phyloP scores from a whole-genome alignment of 768 basidiomycete genomes.

The Wakefieldia striispora region DNA sequence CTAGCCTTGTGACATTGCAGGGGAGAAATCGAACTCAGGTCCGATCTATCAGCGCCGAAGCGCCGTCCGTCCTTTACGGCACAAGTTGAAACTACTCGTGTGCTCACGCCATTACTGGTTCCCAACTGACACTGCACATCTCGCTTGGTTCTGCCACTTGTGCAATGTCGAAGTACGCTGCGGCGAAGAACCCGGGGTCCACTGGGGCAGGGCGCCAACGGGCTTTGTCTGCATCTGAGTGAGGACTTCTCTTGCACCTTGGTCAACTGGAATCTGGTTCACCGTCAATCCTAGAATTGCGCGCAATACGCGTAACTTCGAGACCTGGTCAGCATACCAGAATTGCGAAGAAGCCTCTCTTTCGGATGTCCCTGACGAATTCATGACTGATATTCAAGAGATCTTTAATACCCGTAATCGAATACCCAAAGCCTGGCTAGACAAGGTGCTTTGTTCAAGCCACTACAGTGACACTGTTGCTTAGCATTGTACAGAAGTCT shows the following conservation, averaged over 20 bases:
- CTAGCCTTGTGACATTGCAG: background rate
- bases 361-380: constrained; percentile 41
- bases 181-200: constrained; percentile 10
- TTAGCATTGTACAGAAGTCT: constrained; percentile 7
- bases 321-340: constrained; percentile 50
- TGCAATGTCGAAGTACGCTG: constrained; percentile 20
- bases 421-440: constrained; percentile 43
- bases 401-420: constrained; percentile 38
- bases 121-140: background rate
- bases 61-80: constrained; percentile 14
- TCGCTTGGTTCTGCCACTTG: background rate
- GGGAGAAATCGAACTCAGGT: background rate
- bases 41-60: constrained; percentile 2
- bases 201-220: constrained; percentile 27
- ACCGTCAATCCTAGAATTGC: constrained; percentile 40
- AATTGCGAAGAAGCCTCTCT: constrained; percentile 48
- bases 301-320: constrained; percentile 45
- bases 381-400: constrained; percentile 34
- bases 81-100: constrained; percentile 7
- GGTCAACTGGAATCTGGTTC: background rate
- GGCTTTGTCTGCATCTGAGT: constrained; percentile 49
- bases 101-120: constrained; percentile 2
- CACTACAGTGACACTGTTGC: background rate
- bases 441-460: constrained; percentile 31
- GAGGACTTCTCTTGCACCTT: constrained; percentile 8